Conservation (phyloP, 1,284 basidiomycete genomes). For the Ustilago cynodontis region DNA sequence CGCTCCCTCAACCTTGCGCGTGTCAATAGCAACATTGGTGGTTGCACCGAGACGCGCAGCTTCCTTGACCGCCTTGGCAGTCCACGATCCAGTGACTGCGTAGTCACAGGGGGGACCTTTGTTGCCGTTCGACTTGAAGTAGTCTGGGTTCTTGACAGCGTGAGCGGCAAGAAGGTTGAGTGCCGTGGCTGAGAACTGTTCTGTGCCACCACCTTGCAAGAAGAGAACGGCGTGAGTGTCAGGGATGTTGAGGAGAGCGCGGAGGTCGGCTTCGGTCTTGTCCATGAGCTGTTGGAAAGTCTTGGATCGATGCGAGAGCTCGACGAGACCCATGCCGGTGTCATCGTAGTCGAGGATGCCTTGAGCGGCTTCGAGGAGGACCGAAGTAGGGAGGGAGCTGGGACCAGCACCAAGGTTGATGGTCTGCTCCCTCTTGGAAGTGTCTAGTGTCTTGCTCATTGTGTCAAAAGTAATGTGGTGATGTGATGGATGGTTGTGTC, state of each 20-base stretch:
- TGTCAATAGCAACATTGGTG: slow-evolving; percentile 59
- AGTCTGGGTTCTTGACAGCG: slow-evolving; percentile 60
- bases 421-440: slow-evolving; percentile 55
- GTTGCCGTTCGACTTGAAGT: slow-evolving; percentile 44
- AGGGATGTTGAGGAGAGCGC: slow-evolving; percentile 59
- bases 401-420: slow-evolving; percentile 69
- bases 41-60: slow-evolving; percentile 58
- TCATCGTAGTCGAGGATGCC: slow-evolving; percentile 64
- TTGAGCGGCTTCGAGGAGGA: slow-evolving; percentile 66
- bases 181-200: slow-evolving; percentile 67
- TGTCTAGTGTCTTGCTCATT: slow-evolving; percentile 46
- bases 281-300: slow-evolving; percentile 65
- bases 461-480: not conserved
- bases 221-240: slow-evolving; percentile 66
- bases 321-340: slow-evolving; percentile 67
- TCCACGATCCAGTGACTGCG: slow-evolving; percentile 66
- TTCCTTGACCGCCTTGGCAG: slow-evolving; percentile 65
- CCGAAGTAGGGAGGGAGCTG: slow-evolving; percentile 63
- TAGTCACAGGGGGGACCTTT: slow-evolving; percentile 66
- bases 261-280: slow-evolving; percentile 64
- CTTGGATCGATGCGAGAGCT: slow-evolving; percentile 67
- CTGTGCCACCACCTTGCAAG: slow-evolving; percentile 67
- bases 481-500: not conserved
- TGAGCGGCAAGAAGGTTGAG: slow-evolving; percentile 67
- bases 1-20: slow-evolving; percentile 51